Evolutionary conservation across 495 filamentous ascomycete species (phyloP).

Genomic region (Astrothelium subdiscretum): DNA sequence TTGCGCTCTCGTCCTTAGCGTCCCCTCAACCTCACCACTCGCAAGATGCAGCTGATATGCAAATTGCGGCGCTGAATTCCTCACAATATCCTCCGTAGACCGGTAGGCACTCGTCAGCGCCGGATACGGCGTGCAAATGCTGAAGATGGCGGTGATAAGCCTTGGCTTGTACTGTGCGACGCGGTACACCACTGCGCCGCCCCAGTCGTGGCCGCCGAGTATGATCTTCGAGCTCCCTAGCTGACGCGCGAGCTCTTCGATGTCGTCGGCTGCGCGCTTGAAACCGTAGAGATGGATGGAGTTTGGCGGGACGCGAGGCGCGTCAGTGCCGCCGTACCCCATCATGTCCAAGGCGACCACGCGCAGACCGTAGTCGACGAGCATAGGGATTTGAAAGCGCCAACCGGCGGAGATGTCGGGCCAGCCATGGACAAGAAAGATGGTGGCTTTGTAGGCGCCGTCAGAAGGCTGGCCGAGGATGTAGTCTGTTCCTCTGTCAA

Average conservation of each 20-base stretch:
- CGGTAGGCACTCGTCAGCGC: constrained; percentile 39
- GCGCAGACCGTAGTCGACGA: constrained; percentile 54
- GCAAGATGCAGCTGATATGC: constrained; percentile 72
- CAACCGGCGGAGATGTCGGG: constrained; percentile 62
- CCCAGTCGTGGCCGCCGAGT: constrained; percentile 80
- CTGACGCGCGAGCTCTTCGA: constrained; percentile 50
- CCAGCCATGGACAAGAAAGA: constrained; percentile 46
- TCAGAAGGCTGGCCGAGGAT: constrained; percentile 11
- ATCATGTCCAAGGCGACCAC: constrained; percentile 72
- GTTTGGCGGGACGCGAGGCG: constrained; percentile 17
- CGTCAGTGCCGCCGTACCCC: constrained; percentile 61
- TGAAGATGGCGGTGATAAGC: constrained; percentile 60
- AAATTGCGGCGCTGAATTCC: constrained; percentile 53
- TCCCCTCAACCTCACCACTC: constrained; percentile 47
- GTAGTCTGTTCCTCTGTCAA: constrained; percentile 13
- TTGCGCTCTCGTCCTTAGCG: constrained; percentile 41
- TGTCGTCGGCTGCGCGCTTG: constrained; percentile 59
- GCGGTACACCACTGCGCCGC: constrained; percentile 47
- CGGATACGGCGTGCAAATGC: constrained; percentile 64
- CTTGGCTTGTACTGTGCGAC: constrained; percentile 60
- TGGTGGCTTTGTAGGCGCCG: constrained; percentile 6
- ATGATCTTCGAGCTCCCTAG: constrained; percentile 51
- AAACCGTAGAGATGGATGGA: constrained; percentile 46
- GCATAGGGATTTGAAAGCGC: constrained; percentile 72
- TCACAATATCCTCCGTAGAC: constrained; percentile 43